Conservation (phyloP, 805 yeast genomes). For the Wickerhamomyces bovis region DNA sequence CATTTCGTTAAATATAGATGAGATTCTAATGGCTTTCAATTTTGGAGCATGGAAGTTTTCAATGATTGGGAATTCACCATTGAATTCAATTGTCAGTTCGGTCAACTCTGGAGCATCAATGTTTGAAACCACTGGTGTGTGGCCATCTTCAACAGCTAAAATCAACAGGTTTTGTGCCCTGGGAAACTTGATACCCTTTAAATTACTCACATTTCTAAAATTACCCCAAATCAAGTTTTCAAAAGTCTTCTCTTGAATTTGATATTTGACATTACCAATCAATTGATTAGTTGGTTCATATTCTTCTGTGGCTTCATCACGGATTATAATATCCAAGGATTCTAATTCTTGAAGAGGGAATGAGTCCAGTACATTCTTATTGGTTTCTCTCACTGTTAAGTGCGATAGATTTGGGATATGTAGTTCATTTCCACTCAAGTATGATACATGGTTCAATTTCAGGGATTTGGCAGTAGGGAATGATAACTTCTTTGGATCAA, state of each 20-base stretch:
- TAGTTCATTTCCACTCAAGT: background rate
- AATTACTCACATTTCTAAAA: conserved; percentile 3
- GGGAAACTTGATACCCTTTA: conserved; percentile 1
- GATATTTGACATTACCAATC: conserved; percentile 1
- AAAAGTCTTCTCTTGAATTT: background rate
- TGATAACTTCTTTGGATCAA: conserved; percentile 1
- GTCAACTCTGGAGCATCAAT: conserved; percentile 3
- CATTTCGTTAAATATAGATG: background rate
- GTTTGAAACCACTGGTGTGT: background rate
- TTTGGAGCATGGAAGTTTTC: conserved; percentile 2
- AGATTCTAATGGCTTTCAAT: conserved; percentile 5
- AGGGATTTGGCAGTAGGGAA: conserved; percentile 1
- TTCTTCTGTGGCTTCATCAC: background rate
- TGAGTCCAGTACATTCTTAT: background rate
- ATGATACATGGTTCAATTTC: conserved; percentile 1
- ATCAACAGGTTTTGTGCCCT: conserved; percentile 6
- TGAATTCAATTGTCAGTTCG: conserved; percentile 7
- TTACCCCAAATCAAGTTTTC: conserved; percentile 6
- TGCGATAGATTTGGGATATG: conserved; percentile 1
- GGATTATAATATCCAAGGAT: conserved; percentile 5
- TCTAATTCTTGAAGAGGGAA: background rate
- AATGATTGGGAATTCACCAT: conserved; percentile 3
- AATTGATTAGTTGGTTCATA: background rate
- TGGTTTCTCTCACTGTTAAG: background rate
- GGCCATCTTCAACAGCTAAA: conserved; percentile 1